These are phyloP conservation scores for Claviceps citrina DNA, from an alignment of 2,329 filamentous ascomycete species.

Conservation along the genomic window DNA sequence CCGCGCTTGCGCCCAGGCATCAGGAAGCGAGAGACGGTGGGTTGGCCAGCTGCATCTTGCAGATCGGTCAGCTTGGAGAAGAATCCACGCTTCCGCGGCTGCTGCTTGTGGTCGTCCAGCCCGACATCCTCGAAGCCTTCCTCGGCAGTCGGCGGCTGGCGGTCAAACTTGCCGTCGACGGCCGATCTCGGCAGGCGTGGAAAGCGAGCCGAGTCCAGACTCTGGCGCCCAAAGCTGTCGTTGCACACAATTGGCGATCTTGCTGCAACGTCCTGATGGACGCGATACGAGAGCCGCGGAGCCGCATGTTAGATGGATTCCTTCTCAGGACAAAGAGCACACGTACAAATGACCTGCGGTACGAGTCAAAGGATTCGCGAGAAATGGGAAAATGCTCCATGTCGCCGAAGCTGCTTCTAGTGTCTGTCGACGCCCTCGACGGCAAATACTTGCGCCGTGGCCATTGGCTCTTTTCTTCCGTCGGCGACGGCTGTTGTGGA, in stretches of 20 bases:
- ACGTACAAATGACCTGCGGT: slow-evolving; percentile 84
- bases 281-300: background rate
- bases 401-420: slow-evolving; percentile 51
- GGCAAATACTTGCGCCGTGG: slow-evolving; percentile 35
- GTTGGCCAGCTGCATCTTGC: slow-evolving; percentile 22
- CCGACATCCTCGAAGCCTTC: slow-evolving; percentile 85
- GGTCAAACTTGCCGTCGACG: slow-evolving; percentile 41
- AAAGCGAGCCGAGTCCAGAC: slow-evolving; percentile 60
- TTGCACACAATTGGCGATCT: slow-evolving; percentile 55
- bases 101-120: slow-evolving; percentile 54
- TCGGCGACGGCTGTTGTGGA: slow-evolving; percentile 57
- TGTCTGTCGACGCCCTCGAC: slow-evolving; percentile 39
- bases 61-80: slow-evolving; percentile 61
- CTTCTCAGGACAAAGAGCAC: too few relatives aligned
- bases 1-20: slow-evolving; percentile 58
- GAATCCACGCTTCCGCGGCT: slow-evolving; percentile 46
- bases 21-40: slow-evolving; percentile 43
- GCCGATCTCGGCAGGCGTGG: slow-evolving; percentile 47
- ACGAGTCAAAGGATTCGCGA: slow-evolving; percentile 91
- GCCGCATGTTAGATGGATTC: background rate
- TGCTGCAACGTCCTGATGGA: slow-evolving; percentile 68
- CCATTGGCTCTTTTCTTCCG: slow-evolving; percentile 75
- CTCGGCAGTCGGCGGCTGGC: slow-evolving; percentile 51
- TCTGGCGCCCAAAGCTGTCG: slow-evolving; percentile 54
- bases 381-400: slow-evolving; percentile 93